Conservation (phyloP, 1,139 yeast genomes). For the Yamadazyma diospyri region DNA sequence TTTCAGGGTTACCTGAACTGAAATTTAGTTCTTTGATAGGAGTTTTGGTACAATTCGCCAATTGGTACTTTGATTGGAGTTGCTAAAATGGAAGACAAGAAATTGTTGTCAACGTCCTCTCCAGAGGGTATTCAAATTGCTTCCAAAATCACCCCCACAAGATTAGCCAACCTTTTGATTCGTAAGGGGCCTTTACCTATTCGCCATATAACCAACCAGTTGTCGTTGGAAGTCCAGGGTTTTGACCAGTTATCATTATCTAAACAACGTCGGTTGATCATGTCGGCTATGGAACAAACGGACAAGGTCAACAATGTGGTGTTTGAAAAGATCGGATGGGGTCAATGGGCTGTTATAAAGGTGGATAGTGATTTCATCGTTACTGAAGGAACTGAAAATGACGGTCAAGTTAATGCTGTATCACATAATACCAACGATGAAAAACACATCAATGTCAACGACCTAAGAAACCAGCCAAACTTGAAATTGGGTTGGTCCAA, state of each 20-base stretch:
- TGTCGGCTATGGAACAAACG: conserved; percentile 74
- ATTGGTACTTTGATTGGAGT: too few species aligned
- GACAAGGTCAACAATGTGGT: conserved; percentile 61
- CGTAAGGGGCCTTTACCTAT: conserved; percentile 87
- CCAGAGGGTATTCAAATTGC: conserved; percentile 91
- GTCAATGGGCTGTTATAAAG: conserved; percentile 86
- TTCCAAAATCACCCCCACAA: conserved; percentile 75
- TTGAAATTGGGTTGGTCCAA: conserved; percentile 46
- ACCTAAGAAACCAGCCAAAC: conserved; percentile 37
- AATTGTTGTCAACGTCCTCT: conserved; percentile 67
- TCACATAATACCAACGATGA: background rate
- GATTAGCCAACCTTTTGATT: conserved; percentile 65
- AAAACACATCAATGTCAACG: conserved; percentile 30
- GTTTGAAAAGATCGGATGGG: conserved; percentile 97
- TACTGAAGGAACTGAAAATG: conserved; percentile 36
- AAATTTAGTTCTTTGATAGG: too few species aligned
- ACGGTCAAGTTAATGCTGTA: background rate
- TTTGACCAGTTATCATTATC: conserved; percentile 79
- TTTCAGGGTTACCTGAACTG: too few species aligned
- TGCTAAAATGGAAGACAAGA: conserved; percentile 15
- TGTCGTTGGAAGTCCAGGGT: conserved; percentile 71
- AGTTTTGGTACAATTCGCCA: too few species aligned
- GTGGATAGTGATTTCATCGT: conserved; percentile 50
- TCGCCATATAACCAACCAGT: conserved; percentile 79
- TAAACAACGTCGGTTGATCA: conserved; percentile 84